These are phyloP conservation scores for Circinella minor DNA, from an alignment of 371 early-diverging fungal species.

Conservation along the genomic window DNA sequence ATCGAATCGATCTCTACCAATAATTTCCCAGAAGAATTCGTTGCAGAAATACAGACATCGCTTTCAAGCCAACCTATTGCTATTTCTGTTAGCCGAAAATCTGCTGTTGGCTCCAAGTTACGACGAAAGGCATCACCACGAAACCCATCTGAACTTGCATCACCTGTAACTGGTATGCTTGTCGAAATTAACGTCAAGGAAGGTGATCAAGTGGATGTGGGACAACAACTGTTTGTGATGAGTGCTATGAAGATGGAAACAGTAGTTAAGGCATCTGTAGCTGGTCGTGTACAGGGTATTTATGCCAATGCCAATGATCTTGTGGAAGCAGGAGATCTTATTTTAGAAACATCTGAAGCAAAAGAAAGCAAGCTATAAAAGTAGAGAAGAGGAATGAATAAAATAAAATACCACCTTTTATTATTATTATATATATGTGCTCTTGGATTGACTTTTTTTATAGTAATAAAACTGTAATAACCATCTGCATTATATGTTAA, in stretches of 20 bases:
- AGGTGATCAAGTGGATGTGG: conserved; percentile 28
- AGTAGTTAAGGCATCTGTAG: conserved; percentile 28
- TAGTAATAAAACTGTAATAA: too few species aligned
- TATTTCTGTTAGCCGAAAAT: conserved; percentile 30
- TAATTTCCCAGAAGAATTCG: conserved; percentile 42
- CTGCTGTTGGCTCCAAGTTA: conserved; percentile 26
- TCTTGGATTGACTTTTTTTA: too few species aligned
- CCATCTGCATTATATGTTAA: too few species aligned
- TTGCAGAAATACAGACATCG: conserved; percentile 28
- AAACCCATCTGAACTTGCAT: conserved; percentile 27
- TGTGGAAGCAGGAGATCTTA: conserved; percentile 41
- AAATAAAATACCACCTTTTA: too few species aligned
- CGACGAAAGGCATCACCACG: conserved; percentile 39
- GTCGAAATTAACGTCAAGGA: conserved; percentile 37
- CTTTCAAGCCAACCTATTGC: conserved; percentile 21
- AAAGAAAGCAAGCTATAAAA: conserved; percentile 37
- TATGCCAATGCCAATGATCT: conserved; percentile 36
- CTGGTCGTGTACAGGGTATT: conserved; percentile 31
- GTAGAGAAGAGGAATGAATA: background rate
- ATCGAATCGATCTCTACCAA: conserved; percentile 40
- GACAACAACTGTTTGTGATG: conserved; percentile 44
- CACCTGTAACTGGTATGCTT: conserved; percentile 48
- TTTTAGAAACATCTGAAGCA: conserved; percentile 29
- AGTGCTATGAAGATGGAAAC: conserved; percentile 58
- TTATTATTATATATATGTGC: too few species aligned